These are phyloP conservation scores for Periconia macrospinosa DNA, from an alignment of 2,329 filamentous ascomycete species.

Conservation along the genomic window DNA sequence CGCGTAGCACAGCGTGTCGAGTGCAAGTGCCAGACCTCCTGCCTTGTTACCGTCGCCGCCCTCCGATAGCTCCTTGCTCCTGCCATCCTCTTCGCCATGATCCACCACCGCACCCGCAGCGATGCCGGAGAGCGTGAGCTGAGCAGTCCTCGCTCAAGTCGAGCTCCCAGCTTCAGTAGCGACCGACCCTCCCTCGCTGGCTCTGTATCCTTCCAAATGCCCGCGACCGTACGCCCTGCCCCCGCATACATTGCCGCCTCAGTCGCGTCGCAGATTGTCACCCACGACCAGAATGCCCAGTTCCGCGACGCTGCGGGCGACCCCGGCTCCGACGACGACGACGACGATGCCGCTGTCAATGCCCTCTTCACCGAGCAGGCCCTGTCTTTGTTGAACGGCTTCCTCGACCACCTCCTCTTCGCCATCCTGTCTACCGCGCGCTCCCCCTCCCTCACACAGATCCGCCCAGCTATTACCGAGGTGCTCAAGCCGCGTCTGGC, in stretches of 20 bases:
- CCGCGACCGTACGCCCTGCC: conserved; percentile 67
- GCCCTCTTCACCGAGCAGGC: conserved; percentile 74
- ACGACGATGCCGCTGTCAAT: conserved; percentile 60
- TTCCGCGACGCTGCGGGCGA: conserved; percentile 70
- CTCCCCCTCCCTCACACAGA: conserved; percentile 72
- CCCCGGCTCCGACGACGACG: conserved; percentile 66
- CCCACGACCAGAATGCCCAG: conserved; percentile 79
- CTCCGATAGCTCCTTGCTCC: no score
- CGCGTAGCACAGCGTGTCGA: neutral
- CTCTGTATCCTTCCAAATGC: conserved; percentile 56
- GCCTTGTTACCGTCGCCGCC: no score
- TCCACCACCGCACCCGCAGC: conserved; percentile 39
- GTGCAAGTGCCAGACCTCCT: neutral
- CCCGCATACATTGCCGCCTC: conserved; percentile 86
- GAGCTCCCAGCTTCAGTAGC: conserved; percentile 65
- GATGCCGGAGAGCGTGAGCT: conserved; percentile 30
- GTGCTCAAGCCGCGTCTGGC: conserved; percentile 89
- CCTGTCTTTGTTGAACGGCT: conserved; percentile 80
- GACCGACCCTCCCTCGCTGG: conserved; percentile 66
- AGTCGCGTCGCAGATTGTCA: conserved; percentile 88
- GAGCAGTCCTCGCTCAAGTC: conserved; percentile 41
- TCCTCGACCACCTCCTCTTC: conserved; percentile 91
- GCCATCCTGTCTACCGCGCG: conserved; percentile 81
- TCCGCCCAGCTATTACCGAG: conserved; percentile 81
- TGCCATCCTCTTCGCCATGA: conserved; percentile 21